Conservation (phyloP, 2,329 filamentous ascomycete species). For the Alternaria sp. region DNA sequence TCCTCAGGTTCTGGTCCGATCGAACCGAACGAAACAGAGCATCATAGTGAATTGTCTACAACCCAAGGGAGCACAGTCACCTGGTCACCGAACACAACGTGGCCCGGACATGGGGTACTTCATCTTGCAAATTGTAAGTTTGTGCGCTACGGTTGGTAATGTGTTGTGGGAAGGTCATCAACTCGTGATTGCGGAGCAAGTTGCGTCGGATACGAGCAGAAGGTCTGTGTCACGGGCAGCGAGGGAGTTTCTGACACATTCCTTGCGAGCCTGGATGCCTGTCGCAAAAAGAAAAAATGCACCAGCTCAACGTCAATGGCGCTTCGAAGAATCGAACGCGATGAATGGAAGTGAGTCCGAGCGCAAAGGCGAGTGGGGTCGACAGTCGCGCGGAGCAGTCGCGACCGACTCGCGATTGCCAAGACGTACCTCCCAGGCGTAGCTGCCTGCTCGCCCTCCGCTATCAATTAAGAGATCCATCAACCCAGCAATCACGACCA, state of each 20-base stretch:
- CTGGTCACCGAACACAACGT: neutral
- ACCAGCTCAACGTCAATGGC: neutral
- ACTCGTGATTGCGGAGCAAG: slow-evolving; percentile 3
- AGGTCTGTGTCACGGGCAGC: neutral
- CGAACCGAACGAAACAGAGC: neutral
- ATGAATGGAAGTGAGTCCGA: neutral
- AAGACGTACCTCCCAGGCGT: slow-evolving; percentile 18
- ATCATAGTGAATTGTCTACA: neutral
- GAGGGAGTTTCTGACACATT: neutral
- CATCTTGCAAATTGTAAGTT: slow-evolving; percentile 1
- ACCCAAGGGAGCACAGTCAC: neutral
- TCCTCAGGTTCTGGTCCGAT: slow-evolving; percentile 25
- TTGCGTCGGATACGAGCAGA: neutral
- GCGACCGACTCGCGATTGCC: slow-evolving; percentile 31
- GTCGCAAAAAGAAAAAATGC: neutral
- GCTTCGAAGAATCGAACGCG: neutral
- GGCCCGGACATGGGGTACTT: slow-evolving; percentile 1
- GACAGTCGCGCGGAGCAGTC: slow-evolving; percentile 30
- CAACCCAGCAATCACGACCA: neutral
- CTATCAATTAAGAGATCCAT: slow-evolving; percentile 5
- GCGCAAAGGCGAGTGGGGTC: slow-evolving; percentile 12
- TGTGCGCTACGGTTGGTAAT: neutral
- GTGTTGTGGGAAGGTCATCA: neutral
- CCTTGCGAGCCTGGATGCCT: neutral
- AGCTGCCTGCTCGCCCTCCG: slow-evolving; percentile 26